Evolutionary conservation across 2,329 filamentous ascomycete species (phyloP).

Genomic region (Arthrobotrys conoides): DNA sequence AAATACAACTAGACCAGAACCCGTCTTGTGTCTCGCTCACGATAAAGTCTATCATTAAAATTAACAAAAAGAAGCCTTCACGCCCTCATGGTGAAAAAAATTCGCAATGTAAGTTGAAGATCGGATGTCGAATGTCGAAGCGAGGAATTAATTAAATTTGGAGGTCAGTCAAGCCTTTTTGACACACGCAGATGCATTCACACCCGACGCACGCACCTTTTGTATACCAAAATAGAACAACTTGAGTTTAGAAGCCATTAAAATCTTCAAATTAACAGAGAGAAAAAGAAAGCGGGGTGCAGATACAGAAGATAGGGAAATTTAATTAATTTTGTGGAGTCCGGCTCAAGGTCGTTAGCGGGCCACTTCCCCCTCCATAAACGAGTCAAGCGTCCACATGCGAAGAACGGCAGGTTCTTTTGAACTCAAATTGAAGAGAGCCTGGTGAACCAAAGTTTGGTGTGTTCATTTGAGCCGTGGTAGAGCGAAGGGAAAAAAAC

Average conservation of each 20-base stretch:
- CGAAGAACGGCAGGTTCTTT: conserved; percentile 36
- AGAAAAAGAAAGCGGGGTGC: conserved; percentile 17
- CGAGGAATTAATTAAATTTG: neutral
- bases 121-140: conserved; percentile 10
- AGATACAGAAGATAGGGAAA: too few species aligned
- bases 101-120: neutral
- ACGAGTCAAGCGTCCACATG: conserved; percentile 27
- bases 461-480: conserved; percentile 33
- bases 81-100: too few species aligned
- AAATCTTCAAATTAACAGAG: neutral
- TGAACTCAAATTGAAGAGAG: neutral
- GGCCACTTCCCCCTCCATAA: neutral
- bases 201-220: neutral
- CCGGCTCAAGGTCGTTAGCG: conserved; percentile 11
- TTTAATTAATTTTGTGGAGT: conserved; percentile 28
- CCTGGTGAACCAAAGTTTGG: neutral
- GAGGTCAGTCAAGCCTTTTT: neutral
- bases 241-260: neutral
- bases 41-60: too few species aligned
- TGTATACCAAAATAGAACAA: conserved; percentile 40
- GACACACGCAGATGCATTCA: too few species aligned
- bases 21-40: too few species aligned
- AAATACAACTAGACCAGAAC: too few species aligned
- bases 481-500: conserved; percentile 11
- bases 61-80: too few species aligned